These are phyloP conservation scores for Mortierella sp. DNA, from an alignment of 371 early-diverging fungal genomes.

Conservation along the genomic window DNA sequence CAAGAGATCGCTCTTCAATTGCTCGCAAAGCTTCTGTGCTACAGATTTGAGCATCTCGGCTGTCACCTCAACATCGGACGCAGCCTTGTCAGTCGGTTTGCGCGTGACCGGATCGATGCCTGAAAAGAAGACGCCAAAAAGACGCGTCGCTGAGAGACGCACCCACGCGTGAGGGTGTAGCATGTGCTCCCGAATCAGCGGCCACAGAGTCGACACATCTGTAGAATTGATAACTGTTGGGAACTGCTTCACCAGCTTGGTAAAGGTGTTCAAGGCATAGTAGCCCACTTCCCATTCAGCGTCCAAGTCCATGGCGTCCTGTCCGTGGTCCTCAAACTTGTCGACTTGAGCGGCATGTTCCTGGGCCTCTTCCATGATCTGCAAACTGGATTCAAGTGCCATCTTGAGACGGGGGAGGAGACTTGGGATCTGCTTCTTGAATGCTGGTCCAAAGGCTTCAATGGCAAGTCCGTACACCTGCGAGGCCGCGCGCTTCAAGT, in stretches of 20 bases:
- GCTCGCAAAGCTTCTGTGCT: constrained; percentile 71
- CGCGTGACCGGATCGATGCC: constrained; percentile 68
- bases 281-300: constrained; percentile 88
- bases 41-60: constrained; percentile 62
- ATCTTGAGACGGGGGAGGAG: constrained; percentile 61
- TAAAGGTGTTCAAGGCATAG: constrained; percentile 80
- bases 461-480: constrained; percentile 88
- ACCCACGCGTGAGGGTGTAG: constrained; percentile 93
- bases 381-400: constrained; percentile 62
- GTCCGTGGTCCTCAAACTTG: constrained; percentile 48
- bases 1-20: constrained; percentile 77
- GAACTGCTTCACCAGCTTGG: constrained; percentile 70
- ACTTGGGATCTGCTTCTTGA: constrained; percentile 63
- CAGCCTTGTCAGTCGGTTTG: constrained; percentile 51
- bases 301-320: constrained; percentile 61
- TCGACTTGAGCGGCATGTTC: constrained; percentile 52
- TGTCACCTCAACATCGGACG: constrained; percentile 57
- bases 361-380: constrained; percentile 60
- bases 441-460: constrained; percentile 74
- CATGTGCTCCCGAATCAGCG: constrained; percentile 65
- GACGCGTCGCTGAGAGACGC: constrained; percentile 73
- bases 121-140: constrained; percentile 84
- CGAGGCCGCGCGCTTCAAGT: constrained; percentile 77
- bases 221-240: constrained; percentile 61
- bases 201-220: constrained; percentile 65